Evolutionary conservation across 768 basidiomycete species (phyloP).

Genomic region (Lactarius psammicola): DNA sequence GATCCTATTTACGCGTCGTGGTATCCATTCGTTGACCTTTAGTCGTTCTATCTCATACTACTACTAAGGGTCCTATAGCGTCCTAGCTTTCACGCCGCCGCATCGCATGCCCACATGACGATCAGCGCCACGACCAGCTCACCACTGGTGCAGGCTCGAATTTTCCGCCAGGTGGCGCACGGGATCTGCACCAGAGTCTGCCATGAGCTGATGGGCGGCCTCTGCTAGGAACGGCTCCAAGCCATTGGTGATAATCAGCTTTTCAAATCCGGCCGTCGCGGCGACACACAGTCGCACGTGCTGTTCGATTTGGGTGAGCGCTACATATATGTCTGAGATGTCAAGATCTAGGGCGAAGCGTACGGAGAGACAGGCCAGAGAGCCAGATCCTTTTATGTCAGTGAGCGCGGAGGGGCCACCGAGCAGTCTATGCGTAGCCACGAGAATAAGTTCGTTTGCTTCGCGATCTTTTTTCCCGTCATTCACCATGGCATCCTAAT

Average conservation of each 20-base stretch:
- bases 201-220: not conserved
- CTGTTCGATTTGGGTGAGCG: not conserved
- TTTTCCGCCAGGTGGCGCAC: not conserved
- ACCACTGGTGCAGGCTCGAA: not conserved
- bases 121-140: not conserved
- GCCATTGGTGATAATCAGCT: not conserved
- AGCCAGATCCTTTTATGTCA: not conserved
- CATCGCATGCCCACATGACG: constrained; percentile 8
- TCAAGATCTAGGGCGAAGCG: constrained; percentile 1
- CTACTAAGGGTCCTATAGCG: too few species aligned
- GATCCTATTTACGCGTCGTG: too few species aligned
- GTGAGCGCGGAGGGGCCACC: not conserved
- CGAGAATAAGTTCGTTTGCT: not conserved
- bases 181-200: not conserved
- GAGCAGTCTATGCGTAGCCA: not conserved
- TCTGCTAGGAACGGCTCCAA: not conserved
- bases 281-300: not conserved
- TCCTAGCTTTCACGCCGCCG: too few species aligned
- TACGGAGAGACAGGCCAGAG: constrained; percentile 2
- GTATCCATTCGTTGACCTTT: too few species aligned
- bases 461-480: not conserved
- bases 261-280: not conserved
- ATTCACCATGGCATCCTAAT: not conserved
- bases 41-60: too few species aligned
- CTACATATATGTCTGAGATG: not conserved